A percentile compares a stretch with the other conserved stretches of the same genome.
These are phyloP conservation scores for Pseudotsuga menziesii DNA, from an alignment of 75 land plant species.

Conservation along the genomic window DNA sequence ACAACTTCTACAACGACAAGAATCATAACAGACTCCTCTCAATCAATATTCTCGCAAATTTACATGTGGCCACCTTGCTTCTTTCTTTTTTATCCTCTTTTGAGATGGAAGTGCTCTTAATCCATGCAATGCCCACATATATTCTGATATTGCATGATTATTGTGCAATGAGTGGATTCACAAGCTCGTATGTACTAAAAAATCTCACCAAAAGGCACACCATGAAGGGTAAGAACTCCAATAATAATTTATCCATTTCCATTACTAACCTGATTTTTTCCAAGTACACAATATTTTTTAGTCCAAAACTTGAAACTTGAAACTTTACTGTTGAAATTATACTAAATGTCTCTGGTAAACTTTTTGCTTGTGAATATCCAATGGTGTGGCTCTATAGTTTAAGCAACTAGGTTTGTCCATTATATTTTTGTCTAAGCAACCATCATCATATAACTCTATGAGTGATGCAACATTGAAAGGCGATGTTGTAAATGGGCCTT, in stretches of 20 bases:
- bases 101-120: slow-evolving; percentile 64
- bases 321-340: slow-evolving; percentile 46
- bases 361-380: slow-evolving; percentile 53
- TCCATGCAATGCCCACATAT: slow-evolving; percentile 71
- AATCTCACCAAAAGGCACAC: slow-evolving; percentile 73
- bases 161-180: slow-evolving; percentile 36
- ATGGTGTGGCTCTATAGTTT: slow-evolving; percentile 45
- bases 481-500: slow-evolving; percentile 44
- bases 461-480: slow-evolving; percentile 53
- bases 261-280: slow-evolving; percentile 46
- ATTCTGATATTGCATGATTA: slow-evolving; percentile 42
- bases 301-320: slow-evolving; percentile 60
- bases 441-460: slow-evolving; percentile 50
- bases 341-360: slow-evolving; percentile 54
- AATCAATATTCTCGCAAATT: neutral
- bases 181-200: slow-evolving; percentile 62
- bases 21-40: neutral
- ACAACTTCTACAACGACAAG: neutral
- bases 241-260: slow-evolving; percentile 50
- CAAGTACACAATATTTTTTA: slow-evolving; percentile 64
- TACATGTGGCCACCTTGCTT: slow-evolving; percentile 3
- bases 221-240: slow-evolving; percentile 77
- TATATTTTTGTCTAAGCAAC: slow-evolving; percentile 49
- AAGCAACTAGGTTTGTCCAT: slow-evolving; percentile 63
- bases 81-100: slow-evolving; percentile 42